Percentiles rank a stretch among this genome's conserved stretches.
Evolutionary conservation across 2,329 filamentous ascomycete genomes (phyloP).

Genomic region (Hymenoscyphus infarciens): DNA sequence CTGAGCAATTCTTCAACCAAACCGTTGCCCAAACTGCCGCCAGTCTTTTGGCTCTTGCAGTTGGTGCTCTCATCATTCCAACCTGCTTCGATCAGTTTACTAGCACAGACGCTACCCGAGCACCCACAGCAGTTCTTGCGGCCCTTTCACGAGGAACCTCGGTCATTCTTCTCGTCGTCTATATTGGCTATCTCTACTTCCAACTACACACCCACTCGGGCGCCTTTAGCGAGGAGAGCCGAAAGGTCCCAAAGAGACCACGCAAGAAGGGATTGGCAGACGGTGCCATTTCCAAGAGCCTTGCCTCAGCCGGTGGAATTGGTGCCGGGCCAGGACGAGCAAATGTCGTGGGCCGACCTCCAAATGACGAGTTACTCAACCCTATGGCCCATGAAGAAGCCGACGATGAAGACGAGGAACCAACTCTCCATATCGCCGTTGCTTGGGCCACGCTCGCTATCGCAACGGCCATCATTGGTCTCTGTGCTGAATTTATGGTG

Average conservation of each 20-base stretch:
- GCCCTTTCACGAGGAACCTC: slow-evolving; percentile 68
- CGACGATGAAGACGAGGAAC: slow-evolving; percentile 70
- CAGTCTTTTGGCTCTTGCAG: slow-evolving; percentile 62
- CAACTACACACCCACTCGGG: slow-evolving; percentile 80
- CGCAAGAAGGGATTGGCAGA: slow-evolving; percentile 38
- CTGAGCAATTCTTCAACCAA: slow-evolving; percentile 86
- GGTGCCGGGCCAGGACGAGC: slow-evolving; percentile 32
- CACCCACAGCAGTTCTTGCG: slow-evolving; percentile 47
- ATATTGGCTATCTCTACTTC: slow-evolving; percentile 81
- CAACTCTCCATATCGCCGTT: slow-evolving; percentile 68
- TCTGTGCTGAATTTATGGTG: slow-evolving; percentile 76
- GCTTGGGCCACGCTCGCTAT: slow-evolving; percentile 67
- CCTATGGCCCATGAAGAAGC: slow-evolving; percentile 42
- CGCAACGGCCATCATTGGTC: slow-evolving; percentile 68
- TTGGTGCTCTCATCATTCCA: slow-evolving; percentile 81
- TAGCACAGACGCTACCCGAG: slow-evolving; percentile 39
- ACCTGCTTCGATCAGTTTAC: slow-evolving; percentile 73
- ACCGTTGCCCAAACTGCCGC: slow-evolving; percentile 89
- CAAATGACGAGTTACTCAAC: slow-evolving; percentile 41
- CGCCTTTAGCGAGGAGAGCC: slow-evolving; percentile 76
- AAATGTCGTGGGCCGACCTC: slow-evolving; percentile 22
- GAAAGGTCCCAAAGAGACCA: slow-evolving; percentile 67
- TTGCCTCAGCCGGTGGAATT: slow-evolving; percentile 33
- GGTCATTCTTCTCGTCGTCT: slow-evolving; percentile 79
- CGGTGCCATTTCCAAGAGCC: slow-evolving; percentile 32